Conservation (phyloP, 2,329 filamentous ascomycete species). For the Diaporthe ampelina region DNA sequence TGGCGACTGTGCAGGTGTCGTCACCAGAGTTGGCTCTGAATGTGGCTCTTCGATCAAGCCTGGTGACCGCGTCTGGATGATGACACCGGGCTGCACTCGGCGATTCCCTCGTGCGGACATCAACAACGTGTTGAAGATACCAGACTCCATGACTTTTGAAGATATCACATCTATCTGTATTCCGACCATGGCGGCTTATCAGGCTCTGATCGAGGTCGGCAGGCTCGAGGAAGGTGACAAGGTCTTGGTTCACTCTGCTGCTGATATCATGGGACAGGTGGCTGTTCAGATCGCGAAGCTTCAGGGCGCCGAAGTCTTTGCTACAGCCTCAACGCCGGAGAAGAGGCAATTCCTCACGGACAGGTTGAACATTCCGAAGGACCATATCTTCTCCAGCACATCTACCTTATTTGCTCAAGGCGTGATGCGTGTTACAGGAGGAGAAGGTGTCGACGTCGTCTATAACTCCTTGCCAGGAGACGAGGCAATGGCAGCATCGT, state of each 20-base stretch:
- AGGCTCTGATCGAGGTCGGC: constrained; percentile 53
- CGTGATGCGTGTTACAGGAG: constrained; percentile 28
- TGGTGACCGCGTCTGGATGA: constrained; percentile 49
- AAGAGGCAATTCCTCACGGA: constrained; percentile 54
- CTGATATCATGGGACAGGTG: constrained; percentile 57
- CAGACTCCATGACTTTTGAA: constrained; percentile 50
- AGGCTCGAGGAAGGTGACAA: constrained; percentile 47
- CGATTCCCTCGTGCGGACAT: constrained; percentile 29
- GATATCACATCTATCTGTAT: constrained; percentile 45
- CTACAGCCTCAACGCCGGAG: constrained; percentile 48
- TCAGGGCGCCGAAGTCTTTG: constrained; percentile 56
- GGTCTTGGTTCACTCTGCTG: constrained; percentile 59
- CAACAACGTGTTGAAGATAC: constrained; percentile 48
- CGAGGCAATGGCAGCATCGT: constrained; percentile 57
- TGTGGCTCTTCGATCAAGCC: constrained; percentile 42
- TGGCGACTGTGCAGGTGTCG: constrained; percentile 48
- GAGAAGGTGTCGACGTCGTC: constrained; percentile 40
- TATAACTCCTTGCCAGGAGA: constrained; percentile 37
- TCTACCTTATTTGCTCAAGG: constrained; percentile 1
- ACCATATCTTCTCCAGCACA: constrained; percentile 53
- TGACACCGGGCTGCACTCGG: constrained; percentile 37
- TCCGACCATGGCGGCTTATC: constrained; percentile 50
- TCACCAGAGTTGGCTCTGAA: constrained; percentile 50
- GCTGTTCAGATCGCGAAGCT: constrained; percentile 56
- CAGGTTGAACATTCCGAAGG: constrained; percentile 49